Conservation (phyloP, 2,329 filamentous ascomycete genomes). For the Aspergillus oerlinghausenensis region DNA sequence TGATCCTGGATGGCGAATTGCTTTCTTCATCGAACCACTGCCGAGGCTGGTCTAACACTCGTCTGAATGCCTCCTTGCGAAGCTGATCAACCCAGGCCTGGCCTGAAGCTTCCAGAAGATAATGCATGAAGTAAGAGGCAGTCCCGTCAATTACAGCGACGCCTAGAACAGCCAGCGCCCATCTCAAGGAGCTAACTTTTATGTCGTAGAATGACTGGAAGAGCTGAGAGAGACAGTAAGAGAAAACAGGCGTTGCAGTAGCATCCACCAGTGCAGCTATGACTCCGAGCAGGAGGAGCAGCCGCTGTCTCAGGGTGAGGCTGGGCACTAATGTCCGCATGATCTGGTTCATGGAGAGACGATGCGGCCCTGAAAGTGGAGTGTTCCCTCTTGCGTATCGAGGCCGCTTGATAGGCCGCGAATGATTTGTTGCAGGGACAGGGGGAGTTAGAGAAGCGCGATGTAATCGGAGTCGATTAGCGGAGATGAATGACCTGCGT, state of each 20-base stretch:
- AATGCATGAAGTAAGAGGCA: slow-evolving; percentile 63
- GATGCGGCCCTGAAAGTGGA: neutral
- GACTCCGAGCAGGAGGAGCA: slow-evolving; percentile 57
- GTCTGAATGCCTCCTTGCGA: slow-evolving; percentile 62
- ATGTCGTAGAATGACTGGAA: slow-evolving; percentile 63
- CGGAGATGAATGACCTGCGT: neutral
- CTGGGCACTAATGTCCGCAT: slow-evolving; percentile 67
- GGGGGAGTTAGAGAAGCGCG: neutral
- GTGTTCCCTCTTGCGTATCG: neutral
- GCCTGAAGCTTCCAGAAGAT: slow-evolving; percentile 65
- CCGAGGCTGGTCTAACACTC: slow-evolving; percentile 70
- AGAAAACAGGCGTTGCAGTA: slow-evolving; percentile 67
- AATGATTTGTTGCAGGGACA: neutral
- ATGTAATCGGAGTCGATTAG: neutral
- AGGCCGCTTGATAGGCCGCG: neutral
- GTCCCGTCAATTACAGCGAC: slow-evolving; percentile 64
- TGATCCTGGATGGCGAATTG: slow-evolving; percentile 61
- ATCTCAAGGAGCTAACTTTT: slow-evolving; percentile 51
- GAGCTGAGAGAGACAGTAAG: slow-evolving; percentile 69
- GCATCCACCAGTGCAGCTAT: slow-evolving; percentile 61
- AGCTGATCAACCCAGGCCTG: slow-evolving; percentile 74
- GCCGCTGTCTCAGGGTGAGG: slow-evolving; percentile 49
- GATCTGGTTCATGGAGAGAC: slow-evolving; percentile 48
- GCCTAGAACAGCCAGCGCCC: slow-evolving; percentile 65
- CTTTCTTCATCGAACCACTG: slow-evolving; percentile 70